A percentile compares a stretch with the other conserved stretches of the same genome.
Evolutionary conservation across 2,329 filamentous ascomycete genomes (phyloP).

Genomic region (Tricladium varicosporioides): DNA sequence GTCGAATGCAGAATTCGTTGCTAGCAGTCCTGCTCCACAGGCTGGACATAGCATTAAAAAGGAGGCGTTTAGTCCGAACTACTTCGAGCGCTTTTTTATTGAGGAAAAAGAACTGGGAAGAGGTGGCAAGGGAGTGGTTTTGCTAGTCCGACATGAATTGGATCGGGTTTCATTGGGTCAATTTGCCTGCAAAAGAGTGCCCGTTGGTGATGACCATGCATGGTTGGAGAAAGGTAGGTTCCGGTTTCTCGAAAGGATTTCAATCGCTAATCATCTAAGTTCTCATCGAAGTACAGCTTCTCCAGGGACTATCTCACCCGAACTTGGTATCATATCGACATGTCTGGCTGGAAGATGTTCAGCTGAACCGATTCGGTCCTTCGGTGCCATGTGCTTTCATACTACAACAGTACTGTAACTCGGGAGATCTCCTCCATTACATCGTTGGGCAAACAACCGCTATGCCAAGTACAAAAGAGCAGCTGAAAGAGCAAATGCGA

Average conservation of each 20-base stretch:
- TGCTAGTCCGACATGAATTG: slow-evolving; percentile 89
- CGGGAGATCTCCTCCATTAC: slow-evolving; percentile 85
- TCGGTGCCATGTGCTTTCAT: slow-evolving; percentile 95
- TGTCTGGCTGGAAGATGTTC: slow-evolving; percentile 91
- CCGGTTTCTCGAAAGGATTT: background rate
- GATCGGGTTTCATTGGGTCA: slow-evolving; percentile 85
- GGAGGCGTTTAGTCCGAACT: slow-evolving; percentile 85
- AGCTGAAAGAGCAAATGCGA: slow-evolving; percentile 84
- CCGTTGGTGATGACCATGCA: slow-evolving; percentile 88
- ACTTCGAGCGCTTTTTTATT: slow-evolving; percentile 90
- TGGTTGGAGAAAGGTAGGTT: slow-evolving; percentile 76
- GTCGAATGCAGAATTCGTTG: slow-evolving; percentile 46
- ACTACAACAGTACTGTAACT: slow-evolving; percentile 95
- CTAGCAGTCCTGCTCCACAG: slow-evolving; percentile 44
- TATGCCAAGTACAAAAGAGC: slow-evolving; percentile 68
- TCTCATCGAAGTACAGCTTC: slow-evolving; percentile 85
- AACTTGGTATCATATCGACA: slow-evolving; percentile 96
- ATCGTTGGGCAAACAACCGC: slow-evolving; percentile 67
- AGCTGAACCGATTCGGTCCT: slow-evolving; percentile 82
- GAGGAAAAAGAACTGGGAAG: slow-evolving; percentile 83
- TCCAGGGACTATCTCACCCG: slow-evolving; percentile 88
- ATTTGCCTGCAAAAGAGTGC: slow-evolving; percentile 96
- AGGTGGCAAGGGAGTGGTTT: slow-evolving; percentile 90
- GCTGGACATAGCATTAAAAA: slow-evolving; percentile 72
- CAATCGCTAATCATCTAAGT: slow-evolving; percentile 43